Percentiles rank a stretch among this genome's conserved stretches.
Conservation (phyloP, 129 eudicot species). For the Lactuca sativa region DNA sequence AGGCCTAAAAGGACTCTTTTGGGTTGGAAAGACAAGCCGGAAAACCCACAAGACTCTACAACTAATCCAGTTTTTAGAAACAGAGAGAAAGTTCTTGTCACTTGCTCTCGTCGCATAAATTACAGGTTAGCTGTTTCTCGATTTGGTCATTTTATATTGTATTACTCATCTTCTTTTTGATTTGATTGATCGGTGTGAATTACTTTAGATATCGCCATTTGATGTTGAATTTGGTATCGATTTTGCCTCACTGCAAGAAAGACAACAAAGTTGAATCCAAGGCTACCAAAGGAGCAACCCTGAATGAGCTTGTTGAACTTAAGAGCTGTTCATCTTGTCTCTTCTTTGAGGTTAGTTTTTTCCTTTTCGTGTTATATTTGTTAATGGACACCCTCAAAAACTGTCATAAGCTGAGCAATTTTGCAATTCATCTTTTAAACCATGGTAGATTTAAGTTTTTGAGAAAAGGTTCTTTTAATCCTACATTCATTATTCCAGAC, state of each 20-base stretch:
- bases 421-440: no score
- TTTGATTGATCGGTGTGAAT: not conserved
- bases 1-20: slow-evolving; percentile 84
- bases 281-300: slow-evolving; percentile 75
- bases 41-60: slow-evolving; percentile 23
- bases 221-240: slow-evolving; percentile 88
- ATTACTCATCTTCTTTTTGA: not conserved
- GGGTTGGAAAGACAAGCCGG: slow-evolving; percentile 67
- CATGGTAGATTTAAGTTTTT: no score
- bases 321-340: slow-evolving; percentile 90
- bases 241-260: slow-evolving; percentile 86
- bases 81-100: slow-evolving; percentile 80
- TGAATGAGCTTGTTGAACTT: slow-evolving; percentile 93
- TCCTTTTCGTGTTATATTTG: no score
- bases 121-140: slow-evolving; percentile 45
- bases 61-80: slow-evolving; percentile 48
- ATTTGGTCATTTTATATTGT: not conserved
- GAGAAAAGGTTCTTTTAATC: no score
- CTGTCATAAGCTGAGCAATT: no score
- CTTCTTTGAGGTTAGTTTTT: slow-evolving; percentile 73
- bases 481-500: no score
- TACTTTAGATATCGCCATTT: slow-evolving; percentile 79
- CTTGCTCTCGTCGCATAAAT: slow-evolving; percentile 89
- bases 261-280: slow-evolving; percentile 92
- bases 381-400: no score